Evolutionary conservation across 768 basidiomycete species (phyloP), one percentile per base, ranked within the genome.

Genomic region (Cystoderma amianthinum): DNA sequence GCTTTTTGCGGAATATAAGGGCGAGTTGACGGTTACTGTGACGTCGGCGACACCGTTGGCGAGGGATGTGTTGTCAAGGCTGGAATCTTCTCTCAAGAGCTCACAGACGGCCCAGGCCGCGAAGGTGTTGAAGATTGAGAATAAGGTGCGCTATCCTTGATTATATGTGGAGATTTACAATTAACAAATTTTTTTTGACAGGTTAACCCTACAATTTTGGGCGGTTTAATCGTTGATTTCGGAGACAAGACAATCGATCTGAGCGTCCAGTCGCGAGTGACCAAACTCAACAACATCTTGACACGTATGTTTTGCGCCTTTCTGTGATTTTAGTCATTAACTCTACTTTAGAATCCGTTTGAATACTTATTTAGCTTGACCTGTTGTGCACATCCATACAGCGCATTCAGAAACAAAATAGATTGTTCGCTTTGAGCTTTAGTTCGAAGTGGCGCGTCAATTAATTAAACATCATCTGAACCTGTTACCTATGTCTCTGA

Each of bases 191-290:
- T n/a, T n/a, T n/a, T n/a, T n/a, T n/a, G 3, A 40, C 45, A 95
- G 92, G 86, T 97, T 56, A 93, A 97, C 71, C 82, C 92, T 33
- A 68, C 79, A n/a, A 70, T 97, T 43, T 66, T 98, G 47, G 96
- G 95, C 44, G 96, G 96, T 38, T 62, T 98, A 44, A 74, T 97
- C 46, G 84, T 99, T 37, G 96, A 99, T 68, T 92, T 99, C 57
- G 95, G 93, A 48, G 96, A 97, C 72, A 95, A 95, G 74, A 92
- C 91, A 40, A 86, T 99, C 54, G 96, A 99, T 67, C 76, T 98
- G 44, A 94, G 90, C 52, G 93, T 95, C 42, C 83, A 82, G 37
- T 91, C 90, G 23, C 88, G 90, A 41, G 91, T 98, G 55, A 95
- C 83, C 61, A 95, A 93, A 66, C 79, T 97, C 58, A 97, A 97